Evolutionary conservation across 2,329 filamentous ascomycete species (phyloP).

Genomic region (Xenoacremonium recifei): DNA sequence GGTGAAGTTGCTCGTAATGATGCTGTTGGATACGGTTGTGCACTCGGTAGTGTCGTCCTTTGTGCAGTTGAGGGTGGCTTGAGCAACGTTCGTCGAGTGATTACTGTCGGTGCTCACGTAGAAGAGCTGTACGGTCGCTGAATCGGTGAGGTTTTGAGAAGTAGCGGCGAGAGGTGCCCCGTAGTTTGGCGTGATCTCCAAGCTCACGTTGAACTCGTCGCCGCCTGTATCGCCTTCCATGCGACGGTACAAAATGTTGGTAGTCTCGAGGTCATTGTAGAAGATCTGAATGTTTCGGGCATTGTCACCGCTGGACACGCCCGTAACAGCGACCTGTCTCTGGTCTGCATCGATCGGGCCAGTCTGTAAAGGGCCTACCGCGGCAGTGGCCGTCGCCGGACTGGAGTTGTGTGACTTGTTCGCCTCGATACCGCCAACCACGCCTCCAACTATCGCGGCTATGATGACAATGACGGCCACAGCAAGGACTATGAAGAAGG

Average conservation of each 20-base stretch:
- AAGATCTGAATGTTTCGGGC: constrained; percentile 16
- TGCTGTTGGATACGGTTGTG: constrained; percentile 12
- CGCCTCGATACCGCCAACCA: constrained; percentile 13
- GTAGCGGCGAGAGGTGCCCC: constrained; percentile 17
- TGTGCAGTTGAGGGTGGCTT: constrained; percentile 13
- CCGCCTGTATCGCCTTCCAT: constrained; percentile 9
- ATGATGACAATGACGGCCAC: constrained; percentile 13
- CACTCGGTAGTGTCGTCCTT: constrained; percentile 10
- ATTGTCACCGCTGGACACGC: constrained; percentile 8
- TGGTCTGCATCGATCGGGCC: constrained; percentile 15
- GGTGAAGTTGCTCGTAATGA: constrained; percentile 13
- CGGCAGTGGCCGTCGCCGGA: background rate
- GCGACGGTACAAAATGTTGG: constrained; percentile 13
- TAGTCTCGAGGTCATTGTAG: constrained; percentile 19
- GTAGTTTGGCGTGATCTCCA: constrained; percentile 16
- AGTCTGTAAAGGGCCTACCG: constrained; percentile 9
- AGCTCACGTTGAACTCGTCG: constrained; percentile 9
- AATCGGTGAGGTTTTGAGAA: constrained; percentile 4
- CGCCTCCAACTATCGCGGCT: constrained; percentile 15
- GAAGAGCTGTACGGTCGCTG: constrained; percentile 11
- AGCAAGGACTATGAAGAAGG: constrained; percentile 14
- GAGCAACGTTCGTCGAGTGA: constrained; percentile 10
- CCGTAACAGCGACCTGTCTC: constrained; percentile 10
- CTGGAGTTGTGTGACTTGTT: background rate
- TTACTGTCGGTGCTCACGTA: constrained; percentile 13